Evolutionary conservation across 345 rosid species (phyloP).

Genomic region (Boechera stricta): DNA sequence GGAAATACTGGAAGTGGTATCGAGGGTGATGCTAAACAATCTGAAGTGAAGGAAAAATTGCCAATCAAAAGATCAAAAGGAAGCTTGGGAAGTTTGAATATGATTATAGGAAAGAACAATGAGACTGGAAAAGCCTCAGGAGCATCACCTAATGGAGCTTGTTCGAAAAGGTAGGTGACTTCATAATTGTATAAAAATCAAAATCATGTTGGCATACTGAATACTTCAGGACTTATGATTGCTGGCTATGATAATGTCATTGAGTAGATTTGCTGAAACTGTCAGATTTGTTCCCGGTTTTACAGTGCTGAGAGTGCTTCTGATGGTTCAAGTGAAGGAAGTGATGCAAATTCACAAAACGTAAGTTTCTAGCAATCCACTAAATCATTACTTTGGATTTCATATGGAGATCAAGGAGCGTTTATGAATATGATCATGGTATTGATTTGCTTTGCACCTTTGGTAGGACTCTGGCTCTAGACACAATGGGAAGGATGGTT

Average conservation of each 20-base stretch:
- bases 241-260: conserved; percentile 23
- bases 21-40: conserved; percentile 74
- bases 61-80: conserved; percentile 98
- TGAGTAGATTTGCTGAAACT: conserved; percentile 39
- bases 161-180: conserved; percentile 77
- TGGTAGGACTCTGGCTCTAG: conserved; percentile 75
- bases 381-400: not conserved
- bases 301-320: conserved; percentile 85
- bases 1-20: conserved; percentile 68
- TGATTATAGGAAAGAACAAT: conserved; percentile 79
- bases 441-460: conserved; percentile 7
- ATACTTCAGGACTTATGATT: not conserved
- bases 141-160: conserved; percentile 78
- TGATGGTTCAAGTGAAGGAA: conserved; percentile 96
- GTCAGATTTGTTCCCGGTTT: conserved; percentile 26
- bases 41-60: conserved; percentile 89
- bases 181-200: conserved; percentile 8
- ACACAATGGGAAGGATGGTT: conserved; percentile 78
- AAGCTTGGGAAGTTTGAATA: conserved; percentile 92
- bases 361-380: conserved; percentile 53
- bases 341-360: conserved; percentile 82
- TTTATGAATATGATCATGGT: conserved; percentile 20
- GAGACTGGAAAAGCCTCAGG: conserved; percentile 73
- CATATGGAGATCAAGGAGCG: not conserved
- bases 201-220: conserved; percentile 16